Conservation (phyloP, 1,284 basidiomycete genomes). For the Kalmanozyma brasiliensis region DNA sequence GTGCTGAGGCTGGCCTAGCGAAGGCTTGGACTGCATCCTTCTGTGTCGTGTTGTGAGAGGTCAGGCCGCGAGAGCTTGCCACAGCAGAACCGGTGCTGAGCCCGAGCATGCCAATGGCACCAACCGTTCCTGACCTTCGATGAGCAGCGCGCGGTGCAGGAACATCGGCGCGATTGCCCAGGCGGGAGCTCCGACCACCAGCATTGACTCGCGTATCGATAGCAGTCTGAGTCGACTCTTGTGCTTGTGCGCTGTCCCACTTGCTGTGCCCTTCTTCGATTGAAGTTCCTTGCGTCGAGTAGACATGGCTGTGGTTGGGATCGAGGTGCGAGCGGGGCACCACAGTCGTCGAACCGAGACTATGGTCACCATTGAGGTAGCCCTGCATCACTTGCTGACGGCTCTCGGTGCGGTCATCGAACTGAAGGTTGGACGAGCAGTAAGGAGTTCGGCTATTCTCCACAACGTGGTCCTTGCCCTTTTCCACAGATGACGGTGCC, state of each 20-base stretch:
- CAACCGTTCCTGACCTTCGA: slow-evolving; percentile 32
- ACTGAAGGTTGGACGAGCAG: slow-evolving; percentile 48
- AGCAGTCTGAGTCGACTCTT: slow-evolving; percentile 2
- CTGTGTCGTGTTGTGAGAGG: slow-evolving; percentile 30
- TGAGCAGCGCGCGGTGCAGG: slow-evolving; percentile 15
- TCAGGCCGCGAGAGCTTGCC: slow-evolving; percentile 23
- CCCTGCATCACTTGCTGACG: slow-evolving; percentile 20
- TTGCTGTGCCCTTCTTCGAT: slow-evolving; percentile 18
- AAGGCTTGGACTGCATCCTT: slow-evolving; percentile 27
- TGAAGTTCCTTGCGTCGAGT: slow-evolving; percentile 6
- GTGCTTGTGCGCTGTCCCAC: slow-evolving; percentile 23
- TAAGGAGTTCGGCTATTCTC: slow-evolving; percentile 26
- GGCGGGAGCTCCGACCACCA: slow-evolving; percentile 43
- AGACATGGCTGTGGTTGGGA: background rate
- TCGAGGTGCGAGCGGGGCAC: slow-evolving; percentile 6
- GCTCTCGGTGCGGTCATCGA: slow-evolving; percentile 45
- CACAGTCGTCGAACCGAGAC: slow-evolving; percentile 6
- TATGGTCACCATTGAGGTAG: slow-evolving; percentile 1
- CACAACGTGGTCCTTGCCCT: slow-evolving; percentile 9
- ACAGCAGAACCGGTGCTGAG: slow-evolving; percentile 25
- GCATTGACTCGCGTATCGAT: background rate
- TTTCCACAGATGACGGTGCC: slow-evolving; percentile 39
- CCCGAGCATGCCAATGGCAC: slow-evolving; percentile 26
- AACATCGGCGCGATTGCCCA: slow-evolving; percentile 24
- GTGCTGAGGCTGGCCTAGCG: slow-evolving; percentile 38